phyloP scores from a whole-genome alignment of 768 basidiomycete species.

The Pleurotus cornucopiae region DNA sequence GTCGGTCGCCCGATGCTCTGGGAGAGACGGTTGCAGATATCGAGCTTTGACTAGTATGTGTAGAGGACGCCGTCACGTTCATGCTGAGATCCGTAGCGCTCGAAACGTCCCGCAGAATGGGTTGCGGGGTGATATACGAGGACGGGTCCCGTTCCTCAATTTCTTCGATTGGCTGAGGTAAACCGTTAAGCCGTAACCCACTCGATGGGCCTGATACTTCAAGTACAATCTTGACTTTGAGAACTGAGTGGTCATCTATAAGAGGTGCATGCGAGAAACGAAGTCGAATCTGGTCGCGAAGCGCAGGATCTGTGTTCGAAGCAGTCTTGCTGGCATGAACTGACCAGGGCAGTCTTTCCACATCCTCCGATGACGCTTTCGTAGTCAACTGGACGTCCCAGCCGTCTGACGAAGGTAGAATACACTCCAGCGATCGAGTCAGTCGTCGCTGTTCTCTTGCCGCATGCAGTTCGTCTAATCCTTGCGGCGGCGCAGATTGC shows the following conservation, averaged over 20 bases:
- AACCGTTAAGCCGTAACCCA: slow-evolving; percentile 83
- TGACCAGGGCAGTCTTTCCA: slow-evolving; percentile 73
- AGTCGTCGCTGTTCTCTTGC: slow-evolving; percentile 66
- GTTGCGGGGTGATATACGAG: slow-evolving; percentile 53
- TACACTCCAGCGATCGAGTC: slow-evolving; percentile 74
- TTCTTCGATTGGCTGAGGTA: slow-evolving; percentile 63
- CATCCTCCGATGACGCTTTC: slow-evolving; percentile 68
- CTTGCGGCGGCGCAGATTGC: slow-evolving; percentile 37
- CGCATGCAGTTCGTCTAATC: slow-evolving; percentile 60
- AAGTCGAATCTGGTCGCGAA: slow-evolving; percentile 53
- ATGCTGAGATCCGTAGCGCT: slow-evolving; percentile 69
- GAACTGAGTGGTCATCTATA: slow-evolving; percentile 67
- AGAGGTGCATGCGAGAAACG: slow-evolving; percentile 70
- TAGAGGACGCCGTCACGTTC: slow-evolving; percentile 54
- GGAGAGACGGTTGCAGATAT: slow-evolving; percentile 32
- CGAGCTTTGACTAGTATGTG: slow-evolving; percentile 44
- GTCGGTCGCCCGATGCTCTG: slow-evolving; percentile 38
- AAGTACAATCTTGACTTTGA: slow-evolving; percentile 76
- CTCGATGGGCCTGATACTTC: slow-evolving; percentile 76
- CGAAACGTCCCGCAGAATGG: slow-evolving; percentile 69
- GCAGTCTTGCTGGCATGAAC: slow-evolving; percentile 50
- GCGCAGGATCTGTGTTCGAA: slow-evolving; percentile 25
- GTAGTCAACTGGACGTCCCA: slow-evolving; percentile 86
- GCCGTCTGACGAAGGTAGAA: slow-evolving; percentile 70
- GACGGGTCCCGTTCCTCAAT: slow-evolving; percentile 66